Evolutionary conservation across 306 rosid genomes (phyloP).

Genomic region (Geum urbanum): DNA sequence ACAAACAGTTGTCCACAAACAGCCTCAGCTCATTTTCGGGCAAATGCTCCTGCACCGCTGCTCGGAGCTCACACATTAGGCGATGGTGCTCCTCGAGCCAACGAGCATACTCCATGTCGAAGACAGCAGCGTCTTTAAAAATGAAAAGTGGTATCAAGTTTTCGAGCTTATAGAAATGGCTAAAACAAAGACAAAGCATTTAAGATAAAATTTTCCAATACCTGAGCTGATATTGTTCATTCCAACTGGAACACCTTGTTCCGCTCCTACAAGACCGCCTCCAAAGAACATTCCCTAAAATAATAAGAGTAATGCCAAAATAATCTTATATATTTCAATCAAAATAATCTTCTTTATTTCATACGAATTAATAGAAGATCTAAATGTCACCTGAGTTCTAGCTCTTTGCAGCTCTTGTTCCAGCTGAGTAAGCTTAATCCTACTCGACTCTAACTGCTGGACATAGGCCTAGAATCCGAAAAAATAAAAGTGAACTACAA

Average conservation of each 20-base stretch:
- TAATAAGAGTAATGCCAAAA: neutral
- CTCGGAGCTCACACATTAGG: slow-evolving; percentile 71
- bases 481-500: neutral
- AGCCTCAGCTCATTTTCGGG: slow-evolving; percentile 73
- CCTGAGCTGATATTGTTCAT: slow-evolving; percentile 68
- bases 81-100: slow-evolving; percentile 91
- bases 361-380: neutral
- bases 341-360: neutral
- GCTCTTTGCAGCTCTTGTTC: slow-evolving; percentile 90
- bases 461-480: slow-evolving; percentile 71
- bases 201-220: slow-evolving; percentile 2
- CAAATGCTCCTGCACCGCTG: slow-evolving; percentile 76
- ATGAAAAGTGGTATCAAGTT: neutral
- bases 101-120: slow-evolving; percentile 74
- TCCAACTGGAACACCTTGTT: slow-evolving; percentile 60
- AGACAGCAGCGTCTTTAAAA: slow-evolving; percentile 59
- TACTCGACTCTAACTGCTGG: slow-evolving; percentile 91
- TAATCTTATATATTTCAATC: neutral
- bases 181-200: neutral
- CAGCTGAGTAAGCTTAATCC: slow-evolving; percentile 86
- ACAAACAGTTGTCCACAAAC: slow-evolving; percentile 63
- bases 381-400: slow-evolving; percentile 65
- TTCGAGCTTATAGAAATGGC: neutral
- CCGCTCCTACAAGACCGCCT: slow-evolving; percentile 62
- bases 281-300: slow-evolving; percentile 71